These are phyloP conservation scores for Skeletonema grethae DNA, from an alignment of 108 stramenopile genomes.

Conservation along the genomic window DNA sequence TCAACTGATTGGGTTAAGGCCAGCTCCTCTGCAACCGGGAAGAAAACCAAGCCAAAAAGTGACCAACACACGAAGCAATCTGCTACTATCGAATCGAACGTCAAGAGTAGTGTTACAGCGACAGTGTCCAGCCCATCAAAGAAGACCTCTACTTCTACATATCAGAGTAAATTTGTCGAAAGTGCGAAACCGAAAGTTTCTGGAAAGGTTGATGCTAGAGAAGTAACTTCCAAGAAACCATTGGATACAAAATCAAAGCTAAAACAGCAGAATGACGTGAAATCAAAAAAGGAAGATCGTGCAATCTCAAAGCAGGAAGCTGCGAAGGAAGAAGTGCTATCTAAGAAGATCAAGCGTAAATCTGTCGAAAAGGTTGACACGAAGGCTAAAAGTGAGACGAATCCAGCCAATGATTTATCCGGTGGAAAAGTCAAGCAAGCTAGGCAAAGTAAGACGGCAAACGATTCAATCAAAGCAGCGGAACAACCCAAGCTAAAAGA, in stretches of 20 bases:
- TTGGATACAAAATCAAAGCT: conserved; percentile 10
- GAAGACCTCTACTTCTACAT: background rate
- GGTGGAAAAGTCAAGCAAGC: conserved; percentile 7
- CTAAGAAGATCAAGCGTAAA: background rate
- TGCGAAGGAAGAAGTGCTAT: background rate
- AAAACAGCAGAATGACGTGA: conserved; percentile 17
- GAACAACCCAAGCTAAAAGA: conserved; percentile 12
- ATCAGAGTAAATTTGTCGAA: background rate
- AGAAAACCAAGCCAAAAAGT: background rate
- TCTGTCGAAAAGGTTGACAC: background rate
- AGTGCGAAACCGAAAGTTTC: background rate
- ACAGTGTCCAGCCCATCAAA: background rate
- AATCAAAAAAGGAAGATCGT: conserved; percentile 7
- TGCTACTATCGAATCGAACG: background rate
- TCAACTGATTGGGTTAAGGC: background rate
- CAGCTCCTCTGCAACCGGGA: background rate
- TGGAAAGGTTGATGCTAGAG: conserved; percentile 2
- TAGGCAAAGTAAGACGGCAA: conserved; percentile 18
- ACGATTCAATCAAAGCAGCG: conserved; percentile 4
- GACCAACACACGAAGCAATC: background rate
- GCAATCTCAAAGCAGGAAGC: background rate
- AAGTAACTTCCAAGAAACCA: background rate
- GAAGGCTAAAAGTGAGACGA: background rate
- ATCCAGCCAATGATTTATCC: background rate
- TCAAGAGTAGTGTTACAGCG: background rate